A percentile compares a stretch with the other conserved stretches of the same genome.
Conservation (phyloP, 2,329 filamentous ascomycete genomes). For the Colletotrichum neosansevieriae region DNA sequence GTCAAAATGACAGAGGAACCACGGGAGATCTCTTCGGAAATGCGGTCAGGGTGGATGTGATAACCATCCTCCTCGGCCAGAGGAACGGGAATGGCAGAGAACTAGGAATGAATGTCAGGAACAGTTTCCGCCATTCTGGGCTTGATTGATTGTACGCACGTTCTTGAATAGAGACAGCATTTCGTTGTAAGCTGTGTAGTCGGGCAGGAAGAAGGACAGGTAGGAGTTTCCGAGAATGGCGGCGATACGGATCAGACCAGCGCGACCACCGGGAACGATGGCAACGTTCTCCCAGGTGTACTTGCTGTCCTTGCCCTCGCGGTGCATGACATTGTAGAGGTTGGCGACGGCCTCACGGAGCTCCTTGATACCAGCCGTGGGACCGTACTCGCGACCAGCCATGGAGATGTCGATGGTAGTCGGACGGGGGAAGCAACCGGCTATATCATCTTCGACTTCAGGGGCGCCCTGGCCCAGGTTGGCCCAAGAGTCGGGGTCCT, state of each 20-base stretch:
- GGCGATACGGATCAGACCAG: constrained; percentile 93
- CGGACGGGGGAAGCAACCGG: constrained; percentile 88
- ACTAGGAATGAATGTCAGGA: constrained; percentile 58
- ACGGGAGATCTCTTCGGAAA: constrained; percentile 89
- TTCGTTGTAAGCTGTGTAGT: constrained; percentile 98
- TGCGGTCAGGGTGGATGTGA: constrained; percentile 93
- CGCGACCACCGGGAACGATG: constrained; percentile 93
- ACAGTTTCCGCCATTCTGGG: no score
- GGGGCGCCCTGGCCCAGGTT: constrained; percentile 95
- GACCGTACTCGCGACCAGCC: constrained; percentile 88
- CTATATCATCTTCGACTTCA: constrained; percentile 93
- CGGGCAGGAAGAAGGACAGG: constrained; percentile 91
- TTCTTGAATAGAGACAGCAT: constrained; percentile 97
- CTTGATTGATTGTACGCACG: constrained; percentile 54
- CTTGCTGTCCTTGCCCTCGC: constrained; percentile 86
- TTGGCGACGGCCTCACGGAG: constrained; percentile 89
- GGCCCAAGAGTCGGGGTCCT: constrained; percentile 86
- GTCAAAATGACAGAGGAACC: constrained; percentile 91
- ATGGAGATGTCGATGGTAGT: constrained; percentile 81
- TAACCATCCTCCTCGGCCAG: constrained; percentile 88
- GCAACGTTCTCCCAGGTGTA: constrained; percentile 99
- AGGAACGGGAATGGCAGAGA: constrained; percentile 87
- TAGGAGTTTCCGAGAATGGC: constrained; percentile 94
- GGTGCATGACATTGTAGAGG: constrained; percentile 93
- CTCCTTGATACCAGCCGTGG: constrained; percentile 93